Evolutionary conservation across 1,284 basidiomycete genomes (phyloP).

Genomic region (Retiboletus flavoniger): DNA sequence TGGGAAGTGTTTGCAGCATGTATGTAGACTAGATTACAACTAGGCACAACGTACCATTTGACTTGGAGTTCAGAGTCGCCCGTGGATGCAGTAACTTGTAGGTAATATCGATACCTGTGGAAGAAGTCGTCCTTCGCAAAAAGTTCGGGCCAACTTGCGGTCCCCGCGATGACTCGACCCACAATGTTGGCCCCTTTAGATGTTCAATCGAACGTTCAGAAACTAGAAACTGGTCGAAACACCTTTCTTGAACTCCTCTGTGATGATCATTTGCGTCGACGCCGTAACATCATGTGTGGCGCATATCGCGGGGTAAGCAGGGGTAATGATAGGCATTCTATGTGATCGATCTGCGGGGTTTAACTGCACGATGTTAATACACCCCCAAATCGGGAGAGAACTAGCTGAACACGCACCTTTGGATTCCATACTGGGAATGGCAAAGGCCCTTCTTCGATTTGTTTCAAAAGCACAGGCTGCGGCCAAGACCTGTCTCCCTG

Average conservation of each 20-base stretch:
- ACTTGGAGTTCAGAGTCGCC: constrained; percentile 82
- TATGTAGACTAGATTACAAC: constrained; percentile 1
- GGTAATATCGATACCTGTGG: constrained; percentile 94
- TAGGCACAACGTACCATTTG: constrained; percentile 72
- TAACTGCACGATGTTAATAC: constrained; percentile 48
- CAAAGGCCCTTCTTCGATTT: constrained; percentile 93
- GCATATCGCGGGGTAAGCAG: constrained; percentile 99
- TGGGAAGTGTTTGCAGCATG: constrained; percentile 36
- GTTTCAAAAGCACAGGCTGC: constrained; percentile 92
- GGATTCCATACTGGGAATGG: constrained; percentile 98
- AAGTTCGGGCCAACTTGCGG: constrained; percentile 84
- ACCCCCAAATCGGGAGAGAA: not conserved
- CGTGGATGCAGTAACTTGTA: constrained; percentile 94
- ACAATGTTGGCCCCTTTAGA: constrained; percentile 83
- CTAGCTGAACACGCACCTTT: constrained; percentile 50
- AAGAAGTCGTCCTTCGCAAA: constrained; percentile 97
- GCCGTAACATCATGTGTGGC: constrained; percentile 97
- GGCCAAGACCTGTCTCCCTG: constrained; percentile 81
- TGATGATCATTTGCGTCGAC: constrained; percentile 96
- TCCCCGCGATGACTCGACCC: constrained; percentile 85
- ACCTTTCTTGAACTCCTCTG: constrained; percentile 94
- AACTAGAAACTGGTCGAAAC: not conserved
- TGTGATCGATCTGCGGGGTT: constrained; percentile 93
- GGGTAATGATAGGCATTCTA: constrained; percentile 99
- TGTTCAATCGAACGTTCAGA: constrained; percentile 2